phyloP scores from a whole-genome alignment of 371 early-diverging fungal genomes.

The Mortierella sp. region DNA sequence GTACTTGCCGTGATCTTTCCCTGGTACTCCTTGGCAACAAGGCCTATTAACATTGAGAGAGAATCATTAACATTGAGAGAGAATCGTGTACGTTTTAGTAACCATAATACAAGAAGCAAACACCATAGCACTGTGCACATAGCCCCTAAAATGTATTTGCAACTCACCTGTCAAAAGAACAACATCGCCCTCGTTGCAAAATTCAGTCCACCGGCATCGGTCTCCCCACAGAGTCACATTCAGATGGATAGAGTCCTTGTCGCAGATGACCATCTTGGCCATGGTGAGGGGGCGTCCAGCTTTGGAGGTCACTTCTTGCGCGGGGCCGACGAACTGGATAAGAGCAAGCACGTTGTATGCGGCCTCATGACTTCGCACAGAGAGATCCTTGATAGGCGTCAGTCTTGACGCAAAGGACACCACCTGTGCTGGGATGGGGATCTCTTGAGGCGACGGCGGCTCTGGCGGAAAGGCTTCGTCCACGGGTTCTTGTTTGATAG shows the following conservation, averaged over 20 bases:
- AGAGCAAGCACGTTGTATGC: not conserved
- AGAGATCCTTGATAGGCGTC: not conserved
- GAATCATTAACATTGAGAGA: not conserved
- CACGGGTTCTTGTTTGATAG: not conserved
- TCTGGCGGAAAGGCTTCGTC: too few relatives aligned
- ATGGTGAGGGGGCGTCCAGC: too few relatives aligned
- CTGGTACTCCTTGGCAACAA: not conserved
- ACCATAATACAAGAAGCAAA: not conserved
- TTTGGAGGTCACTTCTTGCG: not conserved
- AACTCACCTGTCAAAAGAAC: not conserved
- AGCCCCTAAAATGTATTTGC: not conserved
- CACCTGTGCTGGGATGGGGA: not conserved
- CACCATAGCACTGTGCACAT: not conserved
- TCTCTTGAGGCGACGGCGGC: not conserved
- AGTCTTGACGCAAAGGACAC: not conserved
- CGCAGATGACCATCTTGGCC: not conserved
- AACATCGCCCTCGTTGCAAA: not conserved
- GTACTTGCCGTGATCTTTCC: not conserved
- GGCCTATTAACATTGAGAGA: not conserved
- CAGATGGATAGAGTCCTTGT: not conserved
- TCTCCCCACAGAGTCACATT: conserved; percentile 1
- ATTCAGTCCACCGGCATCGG: not conserved
- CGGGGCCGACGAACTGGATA: not conserved
- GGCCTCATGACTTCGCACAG: not conserved
- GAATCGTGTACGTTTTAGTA: not conserved